Evolutionary conservation across 2,329 filamentous ascomycete genomes (phyloP).

Genomic region (Cordyceps sp.): DNA sequence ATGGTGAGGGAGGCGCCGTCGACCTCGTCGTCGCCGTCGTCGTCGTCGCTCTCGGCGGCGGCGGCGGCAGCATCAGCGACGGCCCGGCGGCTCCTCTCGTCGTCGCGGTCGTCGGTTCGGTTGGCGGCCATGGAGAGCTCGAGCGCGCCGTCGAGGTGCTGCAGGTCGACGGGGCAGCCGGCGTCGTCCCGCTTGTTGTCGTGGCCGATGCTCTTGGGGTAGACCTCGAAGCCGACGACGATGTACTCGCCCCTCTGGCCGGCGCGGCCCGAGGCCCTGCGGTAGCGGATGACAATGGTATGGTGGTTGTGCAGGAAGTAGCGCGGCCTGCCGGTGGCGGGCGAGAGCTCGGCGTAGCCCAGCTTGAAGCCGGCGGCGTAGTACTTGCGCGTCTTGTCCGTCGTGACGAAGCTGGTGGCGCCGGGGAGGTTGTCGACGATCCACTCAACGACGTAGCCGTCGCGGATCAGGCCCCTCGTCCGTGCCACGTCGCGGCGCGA

Average conservation of each 20-base stretch:
- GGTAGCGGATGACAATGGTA: constrained; percentile 67
- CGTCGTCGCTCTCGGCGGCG: background rate
- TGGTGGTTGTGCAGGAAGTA: constrained; percentile 81
- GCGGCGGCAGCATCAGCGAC: too few relatives aligned
- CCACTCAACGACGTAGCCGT: constrained; percentile 82
- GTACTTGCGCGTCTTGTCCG: constrained; percentile 72
- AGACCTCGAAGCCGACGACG: constrained; percentile 79
- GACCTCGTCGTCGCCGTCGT: constrained; percentile 30
- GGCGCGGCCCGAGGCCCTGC: constrained; percentile 49
- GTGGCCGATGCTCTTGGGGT: constrained; percentile 64
- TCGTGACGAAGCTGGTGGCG: constrained; percentile 74
- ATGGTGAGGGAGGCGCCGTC: constrained; percentile 53
- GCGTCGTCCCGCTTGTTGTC: constrained; percentile 38
- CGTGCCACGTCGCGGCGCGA: constrained; percentile 46
- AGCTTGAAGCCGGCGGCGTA: constrained; percentile 84
- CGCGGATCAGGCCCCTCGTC: constrained; percentile 54
- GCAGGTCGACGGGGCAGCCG: constrained; percentile 53
- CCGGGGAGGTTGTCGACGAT: constrained; percentile 85
- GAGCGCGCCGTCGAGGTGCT: constrained; percentile 45
- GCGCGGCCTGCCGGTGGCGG: constrained; percentile 39
- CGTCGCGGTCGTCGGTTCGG: constrained; percentile 36
- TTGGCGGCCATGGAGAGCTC: constrained; percentile 54
- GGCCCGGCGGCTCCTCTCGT: constrained; percentile 4
- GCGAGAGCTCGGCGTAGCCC: constrained; percentile 54
- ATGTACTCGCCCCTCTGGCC: constrained; percentile 60